Evolutionary conservation across 257 asterid genomes (phyloP).

Genomic region (Nyctanthes arbortristis): DNA sequence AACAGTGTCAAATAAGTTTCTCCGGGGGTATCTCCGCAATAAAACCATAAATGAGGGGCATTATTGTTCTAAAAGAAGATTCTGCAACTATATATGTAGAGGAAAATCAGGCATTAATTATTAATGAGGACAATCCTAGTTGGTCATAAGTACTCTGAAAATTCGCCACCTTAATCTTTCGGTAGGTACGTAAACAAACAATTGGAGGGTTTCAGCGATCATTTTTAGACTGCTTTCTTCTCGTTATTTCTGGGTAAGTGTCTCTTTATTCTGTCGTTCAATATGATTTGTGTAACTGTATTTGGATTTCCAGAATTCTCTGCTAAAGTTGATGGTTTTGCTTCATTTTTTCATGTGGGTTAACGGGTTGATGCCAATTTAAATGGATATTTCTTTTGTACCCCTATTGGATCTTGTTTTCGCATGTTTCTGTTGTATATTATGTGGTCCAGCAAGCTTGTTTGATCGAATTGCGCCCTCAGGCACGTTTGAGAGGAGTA

Average conservation of each 20-base stretch:
- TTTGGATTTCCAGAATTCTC: background rate
- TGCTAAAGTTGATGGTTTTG: background rate
- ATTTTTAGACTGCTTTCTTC: background rate
- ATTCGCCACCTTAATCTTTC: background rate
- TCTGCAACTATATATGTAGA: slow-evolving; percentile 23
- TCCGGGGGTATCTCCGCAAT: slow-evolving; percentile 30
- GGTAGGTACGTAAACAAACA: slow-evolving; percentile 2
- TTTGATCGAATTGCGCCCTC: no score
- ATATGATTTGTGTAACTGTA: no score
- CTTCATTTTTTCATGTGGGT: background rate
- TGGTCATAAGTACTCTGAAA: background rate
- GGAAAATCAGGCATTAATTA: background rate
- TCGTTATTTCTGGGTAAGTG: no score
- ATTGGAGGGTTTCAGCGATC: background rate
- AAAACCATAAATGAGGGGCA: slow-evolving; percentile 23
- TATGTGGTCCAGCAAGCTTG: no score
- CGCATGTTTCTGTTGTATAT: no score
- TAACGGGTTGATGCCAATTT: background rate
- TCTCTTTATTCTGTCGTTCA: no score
- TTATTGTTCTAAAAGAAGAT: background rate
- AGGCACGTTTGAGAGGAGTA: no score
- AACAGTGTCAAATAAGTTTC: slow-evolving; percentile 26
- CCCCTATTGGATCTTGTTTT: background rate
- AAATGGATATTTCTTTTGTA: background rate
- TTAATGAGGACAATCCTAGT: background rate